Evolutionary conservation across 495 filamentous ascomycete genomes (phyloP).

Genomic region (Hyaloscypha hepaticicola): DNA sequence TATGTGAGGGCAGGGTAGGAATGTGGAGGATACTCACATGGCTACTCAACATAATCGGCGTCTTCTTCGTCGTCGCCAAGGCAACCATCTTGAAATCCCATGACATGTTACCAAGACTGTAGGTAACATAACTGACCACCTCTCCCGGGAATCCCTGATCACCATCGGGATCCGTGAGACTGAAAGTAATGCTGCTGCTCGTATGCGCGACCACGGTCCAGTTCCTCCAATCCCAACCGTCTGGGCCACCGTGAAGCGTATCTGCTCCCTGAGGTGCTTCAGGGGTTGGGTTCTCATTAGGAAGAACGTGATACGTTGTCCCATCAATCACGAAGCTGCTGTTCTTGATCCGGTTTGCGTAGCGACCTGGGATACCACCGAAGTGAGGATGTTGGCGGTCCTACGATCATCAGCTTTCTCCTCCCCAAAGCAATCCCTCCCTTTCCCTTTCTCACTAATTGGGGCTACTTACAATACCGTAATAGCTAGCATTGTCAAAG

Average conservation of each 20-base stretch:
- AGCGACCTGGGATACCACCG: conserved; percentile 74
- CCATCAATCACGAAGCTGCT: conserved; percentile 73
- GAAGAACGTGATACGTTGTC: conserved; percentile 56
- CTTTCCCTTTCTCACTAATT: too few species aligned
- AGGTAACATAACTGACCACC: conserved; percentile 75
- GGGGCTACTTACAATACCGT: conserved; percentile 46
- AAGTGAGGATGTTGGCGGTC: conserved; percentile 73
- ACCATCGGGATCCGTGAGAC: conserved; percentile 67
- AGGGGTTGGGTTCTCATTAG: conserved; percentile 66
- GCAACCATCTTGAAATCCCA: conserved; percentile 58
- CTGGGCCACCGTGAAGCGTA: conserved; percentile 77
- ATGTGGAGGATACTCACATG: conserved; percentile 35
- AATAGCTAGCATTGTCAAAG: conserved; percentile 75
- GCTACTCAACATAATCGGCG: conserved; percentile 65
- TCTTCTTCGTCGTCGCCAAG: conserved; percentile 54
- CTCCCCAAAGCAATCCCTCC: too few species aligned
- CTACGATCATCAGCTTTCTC: neutral
- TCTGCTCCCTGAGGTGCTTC: conserved; percentile 49
- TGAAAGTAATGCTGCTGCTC: conserved; percentile 72
- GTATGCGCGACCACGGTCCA: conserved; percentile 72
- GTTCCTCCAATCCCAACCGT: conserved; percentile 81
- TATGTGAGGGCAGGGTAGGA: neutral
- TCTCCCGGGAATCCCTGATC: conserved; percentile 79
- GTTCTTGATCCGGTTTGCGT: conserved; percentile 88
- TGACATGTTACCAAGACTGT: conserved; percentile 50